phyloP scores from a whole-genome alignment of 768 basidiomycete genomes.

The Russula sp. region DNA sequence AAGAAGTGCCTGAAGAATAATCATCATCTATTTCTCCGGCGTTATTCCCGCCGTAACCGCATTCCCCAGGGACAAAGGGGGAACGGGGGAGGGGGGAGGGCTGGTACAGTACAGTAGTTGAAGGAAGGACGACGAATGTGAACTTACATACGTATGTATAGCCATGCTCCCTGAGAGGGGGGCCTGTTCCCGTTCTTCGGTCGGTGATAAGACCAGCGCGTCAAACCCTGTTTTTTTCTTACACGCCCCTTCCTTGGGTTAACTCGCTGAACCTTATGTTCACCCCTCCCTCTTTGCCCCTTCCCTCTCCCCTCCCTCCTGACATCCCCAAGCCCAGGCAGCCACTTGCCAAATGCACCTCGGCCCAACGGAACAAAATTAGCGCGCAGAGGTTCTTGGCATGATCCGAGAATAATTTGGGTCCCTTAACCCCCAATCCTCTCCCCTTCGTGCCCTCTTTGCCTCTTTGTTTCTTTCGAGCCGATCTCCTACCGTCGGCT shows the following conservation, averaged over 20 bases:
- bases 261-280: slow-evolving; percentile 8
- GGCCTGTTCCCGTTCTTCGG: slow-evolving; percentile 16
- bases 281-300: not conserved
- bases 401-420: slow-evolving; percentile 7
- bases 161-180: not conserved
- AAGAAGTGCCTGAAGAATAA: not conserved
- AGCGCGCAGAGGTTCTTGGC: not conserved
- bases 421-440: not conserved
- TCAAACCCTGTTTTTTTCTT: slow-evolving; percentile 14
- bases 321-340: not conserved
- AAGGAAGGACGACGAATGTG: not conserved
- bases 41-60: not conserved
- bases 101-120: too few species aligned
- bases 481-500: slow-evolving; percentile 11
- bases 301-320: not conserved
- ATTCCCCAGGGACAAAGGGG: not conserved
- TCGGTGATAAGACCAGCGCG: slow-evolving; percentile 4
- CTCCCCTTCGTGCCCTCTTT: too few species aligned
- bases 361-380: not conserved
- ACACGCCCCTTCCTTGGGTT: slow-evolving; percentile 1
- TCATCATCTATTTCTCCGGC: not conserved
- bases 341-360: not conserved
- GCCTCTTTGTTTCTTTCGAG: not conserved
- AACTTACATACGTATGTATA: not conserved
- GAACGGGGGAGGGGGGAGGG: not conserved